These are phyloP conservation scores for Colletotrichum phormii DNA, from an alignment of 2,329 filamentous ascomycete genomes.

Conservation along the genomic window DNA sequence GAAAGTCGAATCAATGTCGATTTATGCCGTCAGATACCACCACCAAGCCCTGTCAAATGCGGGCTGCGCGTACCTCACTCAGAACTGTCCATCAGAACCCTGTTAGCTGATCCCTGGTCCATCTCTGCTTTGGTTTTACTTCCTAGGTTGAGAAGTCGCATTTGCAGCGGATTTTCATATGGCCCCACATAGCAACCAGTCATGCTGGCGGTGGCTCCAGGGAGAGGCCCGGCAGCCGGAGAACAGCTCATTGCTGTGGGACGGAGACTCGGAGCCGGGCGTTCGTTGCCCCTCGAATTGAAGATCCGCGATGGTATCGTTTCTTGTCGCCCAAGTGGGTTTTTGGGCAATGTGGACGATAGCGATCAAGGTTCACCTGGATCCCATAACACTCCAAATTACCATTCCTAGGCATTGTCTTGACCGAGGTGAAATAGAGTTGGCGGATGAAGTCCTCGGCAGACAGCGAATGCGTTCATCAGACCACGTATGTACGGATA, in stretches of 20 bases:
- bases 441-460: conserved; percentile 13
- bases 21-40: conserved; percentile 18
- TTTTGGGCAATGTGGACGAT: conserved; percentile 4
- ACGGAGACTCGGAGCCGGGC: conserved; percentile 30
- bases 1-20: conserved; percentile 26
- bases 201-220: conserved; percentile 29
- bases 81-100: conserved; percentile 25
- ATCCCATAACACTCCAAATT: neutral
- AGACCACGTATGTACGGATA: conserved; percentile 9
- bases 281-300: conserved; percentile 5
- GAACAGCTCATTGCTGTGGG: conserved; percentile 29
- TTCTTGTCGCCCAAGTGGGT: conserved; percentile 13
- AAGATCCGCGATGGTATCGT: conserved; percentile 19
- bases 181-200: conserved; percentile 26
- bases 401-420: neutral
- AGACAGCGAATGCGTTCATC: conserved; percentile 15
- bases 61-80: conserved; percentile 27
- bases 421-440: conserved; percentile 5
- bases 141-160: conserved; percentile 25
- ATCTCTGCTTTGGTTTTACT: conserved; percentile 25
- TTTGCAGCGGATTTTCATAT: conserved; percentile 31
- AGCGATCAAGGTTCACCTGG: conserved; percentile 11
- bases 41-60: conserved; percentile 19
- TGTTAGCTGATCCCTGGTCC: conserved; percentile 25
- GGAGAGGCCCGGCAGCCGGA: conserved; percentile 30